These are phyloP conservation scores for Aschersonia sp. DNA, from an alignment of 2,329 filamentous ascomycete species.

Conservation along the genomic window DNA sequence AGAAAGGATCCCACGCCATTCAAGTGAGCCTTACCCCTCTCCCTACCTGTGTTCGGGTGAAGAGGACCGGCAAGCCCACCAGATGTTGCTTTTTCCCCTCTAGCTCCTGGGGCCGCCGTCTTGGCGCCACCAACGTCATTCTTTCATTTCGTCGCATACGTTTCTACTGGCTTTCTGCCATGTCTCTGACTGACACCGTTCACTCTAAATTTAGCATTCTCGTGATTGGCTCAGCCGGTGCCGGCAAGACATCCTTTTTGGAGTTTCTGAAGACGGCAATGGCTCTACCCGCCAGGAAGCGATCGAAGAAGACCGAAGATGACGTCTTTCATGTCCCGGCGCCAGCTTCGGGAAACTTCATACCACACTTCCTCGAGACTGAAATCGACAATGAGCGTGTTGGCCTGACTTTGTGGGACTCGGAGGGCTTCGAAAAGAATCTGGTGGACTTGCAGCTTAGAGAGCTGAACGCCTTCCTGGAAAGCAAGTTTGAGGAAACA, in stretches of 20 bases:
- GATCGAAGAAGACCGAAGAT: conserved; percentile 38
- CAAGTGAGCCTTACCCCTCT: conserved; percentile 58
- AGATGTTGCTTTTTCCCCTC: no score
- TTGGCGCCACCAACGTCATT: neutral
- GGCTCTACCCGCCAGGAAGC: conserved; percentile 69
- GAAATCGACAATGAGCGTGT: conserved; percentile 88
- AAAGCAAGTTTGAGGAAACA: conserved; percentile 97
- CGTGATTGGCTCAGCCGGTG: conserved; percentile 72
- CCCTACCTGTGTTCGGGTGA: neutral
- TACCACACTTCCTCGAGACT: conserved; percentile 81
- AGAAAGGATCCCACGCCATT: conserved; percentile 96
- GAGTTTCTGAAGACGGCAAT: conserved; percentile 85
- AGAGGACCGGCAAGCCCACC: no score
- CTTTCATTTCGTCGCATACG: neutral
- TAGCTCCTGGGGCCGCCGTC: neutral
- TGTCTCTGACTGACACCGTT: conserved; percentile 2
- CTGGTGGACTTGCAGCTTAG: conserved; percentile 88
- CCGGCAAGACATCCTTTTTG: conserved; percentile 93
- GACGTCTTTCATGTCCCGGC: conserved; percentile 41
- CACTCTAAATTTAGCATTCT: conserved; percentile 49
- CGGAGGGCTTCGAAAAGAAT: conserved; percentile 85
- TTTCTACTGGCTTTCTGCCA: neutral
- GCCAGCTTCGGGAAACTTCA: conserved; percentile 55
- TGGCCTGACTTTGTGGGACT: conserved; percentile 92
- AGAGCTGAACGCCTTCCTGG: conserved; percentile 82